These are phyloP conservation scores for Tilletia caries DNA, from an alignment of 1,284 basidiomycete genomes.

Conservation along the genomic window DNA sequence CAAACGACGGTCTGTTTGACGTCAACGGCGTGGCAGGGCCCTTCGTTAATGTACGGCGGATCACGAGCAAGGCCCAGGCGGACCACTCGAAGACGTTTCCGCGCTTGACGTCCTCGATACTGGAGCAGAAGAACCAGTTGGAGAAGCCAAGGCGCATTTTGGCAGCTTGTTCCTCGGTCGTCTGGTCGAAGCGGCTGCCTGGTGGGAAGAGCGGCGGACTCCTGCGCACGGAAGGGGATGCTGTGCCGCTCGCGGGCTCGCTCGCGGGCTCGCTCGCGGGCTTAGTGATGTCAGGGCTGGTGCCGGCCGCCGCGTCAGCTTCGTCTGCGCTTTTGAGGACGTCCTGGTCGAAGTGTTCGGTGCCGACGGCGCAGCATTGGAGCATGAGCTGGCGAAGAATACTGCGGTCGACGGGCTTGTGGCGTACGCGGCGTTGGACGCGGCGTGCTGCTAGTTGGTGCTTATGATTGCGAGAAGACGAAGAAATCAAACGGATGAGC, in stretches of 20 bases:
- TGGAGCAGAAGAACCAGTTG: constrained; percentile 22
- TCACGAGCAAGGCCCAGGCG: constrained; percentile 25
- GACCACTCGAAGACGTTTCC: constrained; percentile 27
- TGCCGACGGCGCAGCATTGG: constrained; percentile 22
- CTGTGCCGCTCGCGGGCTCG: too few species aligned
- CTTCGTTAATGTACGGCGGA: too few species aligned
- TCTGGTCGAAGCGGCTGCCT: constrained; percentile 1
- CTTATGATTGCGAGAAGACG: neutral
- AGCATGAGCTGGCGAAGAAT: constrained; percentile 16
- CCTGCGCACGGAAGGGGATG: too few species aligned
- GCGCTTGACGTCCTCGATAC: constrained; percentile 21
- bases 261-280: neutral
- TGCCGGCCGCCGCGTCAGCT: neutral
- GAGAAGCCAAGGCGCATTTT: constrained; percentile 9
- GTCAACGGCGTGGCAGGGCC: constrained; percentile 58
- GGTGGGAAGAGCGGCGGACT: constrained; percentile 13
- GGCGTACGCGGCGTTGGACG: constrained; percentile 12
- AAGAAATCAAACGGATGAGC: too few species aligned
- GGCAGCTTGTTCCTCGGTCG: constrained; percentile 18
- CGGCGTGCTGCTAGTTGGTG: neutral
- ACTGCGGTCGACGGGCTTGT: constrained; percentile 13
- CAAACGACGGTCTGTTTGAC: constrained; percentile 75
- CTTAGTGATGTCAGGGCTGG: neutral
- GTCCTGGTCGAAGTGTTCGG: constrained; percentile 13
- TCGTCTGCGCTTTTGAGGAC: neutral